Evolutionary conservation across 2,329 filamentous ascomycete genomes (phyloP), one percentile per base, ranked within the genome.

Genomic region (Microcyclosporella mali): DNA sequence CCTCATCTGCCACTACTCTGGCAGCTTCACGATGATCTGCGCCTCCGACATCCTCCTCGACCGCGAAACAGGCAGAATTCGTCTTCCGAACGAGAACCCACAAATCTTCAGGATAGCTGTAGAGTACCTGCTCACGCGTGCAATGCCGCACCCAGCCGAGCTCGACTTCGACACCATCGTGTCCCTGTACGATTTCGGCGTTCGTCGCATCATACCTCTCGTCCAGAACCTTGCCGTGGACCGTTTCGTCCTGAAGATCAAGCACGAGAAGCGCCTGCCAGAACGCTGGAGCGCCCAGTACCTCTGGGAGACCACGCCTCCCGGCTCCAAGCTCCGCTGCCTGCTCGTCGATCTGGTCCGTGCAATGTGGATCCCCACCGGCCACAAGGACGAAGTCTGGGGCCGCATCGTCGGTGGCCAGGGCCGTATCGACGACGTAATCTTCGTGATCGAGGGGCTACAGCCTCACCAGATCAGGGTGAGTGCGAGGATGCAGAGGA

Each of bases 1-100:
- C 4, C 21, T 56, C 6, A 30, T 58, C 7, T 31, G 31, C 4
- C 55, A 51, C 45, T 53, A 53, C 39, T 57, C 52, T 2, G 44
- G 45, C 32, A 56, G 52, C 42, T 59, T 59, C 37, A 35, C 45
- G n/a, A 30, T 32, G 33, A 3, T 27, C 18, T 19, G 21, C 4
- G 15, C 21, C 3, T 7, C 17, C 18, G 18, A 4, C 32, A 21
- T 14, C 21, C 31, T 40, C 36, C 19, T 35, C 31, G 8, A 25
- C 14, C 3, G 14, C 32, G 27, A 4, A 29, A 18, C 18, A 14
- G 35, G 19, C 36, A 21, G 34, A 19, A 38, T 51, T 16, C 42
- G 43, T 29, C 45, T 51, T 11, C 48, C 48, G 2, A 40, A 35
- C 36, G 45, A 44, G 4, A 25, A 33, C 33, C 42, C 48, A 4